phyloP scores from a whole-genome alignment of 2,329 filamentous ascomycete genomes.

The Periconia sp. region DNA sequence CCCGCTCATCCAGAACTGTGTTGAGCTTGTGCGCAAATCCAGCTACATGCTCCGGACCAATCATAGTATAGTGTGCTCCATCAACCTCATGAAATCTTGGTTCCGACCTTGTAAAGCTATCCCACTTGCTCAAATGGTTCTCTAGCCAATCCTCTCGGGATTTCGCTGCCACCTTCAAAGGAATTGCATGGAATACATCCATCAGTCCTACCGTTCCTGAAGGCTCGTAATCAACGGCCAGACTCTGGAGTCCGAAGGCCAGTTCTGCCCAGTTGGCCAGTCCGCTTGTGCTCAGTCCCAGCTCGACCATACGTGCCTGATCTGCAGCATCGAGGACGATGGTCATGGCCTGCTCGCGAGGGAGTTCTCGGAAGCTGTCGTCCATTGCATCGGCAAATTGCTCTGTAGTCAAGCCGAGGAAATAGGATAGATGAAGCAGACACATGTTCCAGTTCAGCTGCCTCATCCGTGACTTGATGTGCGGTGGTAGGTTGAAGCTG shows the following conservation, averaged over 20 bases:
- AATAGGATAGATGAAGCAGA: constrained; percentile 50
- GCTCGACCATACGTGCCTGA: constrained; percentile 26
- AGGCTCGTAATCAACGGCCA: constrained; percentile 53
- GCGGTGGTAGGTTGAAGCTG: constrained; percentile 56
- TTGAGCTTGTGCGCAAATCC: constrained; percentile 18
- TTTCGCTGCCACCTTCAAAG: constrained; percentile 35
- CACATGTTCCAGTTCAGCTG: constrained; percentile 48
- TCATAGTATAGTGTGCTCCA: constrained; percentile 29
- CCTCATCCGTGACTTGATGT: constrained; percentile 52
- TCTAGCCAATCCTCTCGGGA: constrained; percentile 39
- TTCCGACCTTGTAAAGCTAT: constrained; percentile 17
- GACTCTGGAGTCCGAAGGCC: constrained; percentile 45
- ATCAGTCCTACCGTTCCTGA: constrained; percentile 42
- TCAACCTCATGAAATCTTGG: constrained; percentile 18
- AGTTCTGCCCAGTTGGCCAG: constrained; percentile 47
- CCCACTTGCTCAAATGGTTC: constrained; percentile 23
- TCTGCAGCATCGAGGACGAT: constrained; percentile 27
- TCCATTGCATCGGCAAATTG: constrained; percentile 24
- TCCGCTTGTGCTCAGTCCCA: constrained; percentile 33
- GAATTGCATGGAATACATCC: constrained; percentile 52
- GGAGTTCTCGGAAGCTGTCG: constrained; percentile 8
- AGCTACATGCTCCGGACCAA: constrained; percentile 19
- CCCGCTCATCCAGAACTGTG: constrained; percentile 12
- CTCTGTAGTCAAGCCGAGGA: constrained; percentile 49
- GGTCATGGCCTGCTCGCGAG: constrained; percentile 21